phyloP scores from a whole-genome alignment of 306 rosid species.

The Sophora flavescens region DNA sequence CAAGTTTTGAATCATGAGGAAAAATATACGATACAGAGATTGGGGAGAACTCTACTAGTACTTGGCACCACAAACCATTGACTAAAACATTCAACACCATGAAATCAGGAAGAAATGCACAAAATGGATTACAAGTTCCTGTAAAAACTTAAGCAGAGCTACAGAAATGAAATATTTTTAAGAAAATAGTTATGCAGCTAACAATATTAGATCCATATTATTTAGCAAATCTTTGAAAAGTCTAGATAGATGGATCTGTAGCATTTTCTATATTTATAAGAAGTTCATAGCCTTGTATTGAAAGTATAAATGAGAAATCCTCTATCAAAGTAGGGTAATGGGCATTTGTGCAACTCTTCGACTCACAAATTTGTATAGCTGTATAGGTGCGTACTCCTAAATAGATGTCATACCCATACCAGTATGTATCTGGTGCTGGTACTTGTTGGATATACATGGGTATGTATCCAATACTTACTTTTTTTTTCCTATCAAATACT shows the following conservation, averaged over 20 bases:
- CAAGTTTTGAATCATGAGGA: slow-evolving; percentile 3
- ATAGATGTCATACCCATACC: too few species aligned
- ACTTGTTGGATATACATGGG: too few species aligned
- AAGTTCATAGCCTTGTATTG: background rate
- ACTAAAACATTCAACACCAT: background rate
- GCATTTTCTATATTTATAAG: slow-evolving; percentile 25
- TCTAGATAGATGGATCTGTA: slow-evolving; percentile 6
- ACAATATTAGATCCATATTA: slow-evolving; percentile 16
- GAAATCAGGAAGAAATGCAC: slow-evolving; percentile 2
- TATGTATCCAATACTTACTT: too few species aligned
- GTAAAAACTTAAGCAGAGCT: slow-evolving; percentile 22
- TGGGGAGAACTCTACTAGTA: slow-evolving; percentile 16
- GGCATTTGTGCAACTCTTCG: slow-evolving; percentile 16
- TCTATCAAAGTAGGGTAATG: slow-evolving; percentile 25
- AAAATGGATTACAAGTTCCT: slow-evolving; percentile 1
- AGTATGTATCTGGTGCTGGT: too few species aligned
- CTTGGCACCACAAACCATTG: slow-evolving; percentile 22
- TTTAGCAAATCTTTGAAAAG: slow-evolving; percentile 35
- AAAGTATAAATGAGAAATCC: slow-evolving; percentile 25
- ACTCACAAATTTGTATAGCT: slow-evolving; percentile 7
- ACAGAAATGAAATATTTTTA: slow-evolving; percentile 22
- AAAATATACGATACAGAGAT: background rate
- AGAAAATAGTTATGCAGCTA: slow-evolving; percentile 9
- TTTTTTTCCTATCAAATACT: too few species aligned
- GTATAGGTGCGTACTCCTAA: background rate